phyloP scores from a whole-genome alignment of 371 early-diverging fungal species.

The Blakeslea trispora region DNA sequence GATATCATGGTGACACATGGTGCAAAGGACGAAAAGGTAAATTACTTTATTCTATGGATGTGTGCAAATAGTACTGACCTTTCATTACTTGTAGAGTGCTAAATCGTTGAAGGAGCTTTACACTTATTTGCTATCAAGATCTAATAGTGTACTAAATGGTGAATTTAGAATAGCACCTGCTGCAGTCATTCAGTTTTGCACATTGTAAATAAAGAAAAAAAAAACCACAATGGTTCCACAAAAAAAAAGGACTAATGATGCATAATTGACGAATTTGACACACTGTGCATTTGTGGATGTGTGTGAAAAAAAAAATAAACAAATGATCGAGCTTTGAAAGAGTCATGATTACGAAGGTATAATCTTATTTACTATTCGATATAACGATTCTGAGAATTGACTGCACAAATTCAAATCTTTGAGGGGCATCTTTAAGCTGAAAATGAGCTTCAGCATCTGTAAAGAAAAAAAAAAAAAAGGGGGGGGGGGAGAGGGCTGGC shows the following conservation, averaged over 20 bases:
- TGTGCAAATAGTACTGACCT: too few relatives aligned
- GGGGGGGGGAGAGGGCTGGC: too few relatives aligned
- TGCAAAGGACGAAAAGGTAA: slow-evolving; percentile 37
- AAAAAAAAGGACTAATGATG: too few relatives aligned
- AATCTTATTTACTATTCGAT: background rate
- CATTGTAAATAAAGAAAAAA: background rate
- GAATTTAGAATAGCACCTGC: slow-evolving; percentile 38
- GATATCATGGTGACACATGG: slow-evolving; percentile 27
- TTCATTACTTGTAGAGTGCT: too few relatives aligned
- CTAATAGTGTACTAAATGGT: slow-evolving; percentile 32
- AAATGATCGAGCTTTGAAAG: background rate
- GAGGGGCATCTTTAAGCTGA: too few relatives aligned
- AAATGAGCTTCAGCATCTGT: too few relatives aligned
- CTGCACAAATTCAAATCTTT: too few relatives aligned
- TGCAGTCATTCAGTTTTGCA: slow-evolving; percentile 18
- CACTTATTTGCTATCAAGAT: slow-evolving; percentile 25
- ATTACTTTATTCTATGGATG: background rate
- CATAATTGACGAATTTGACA: background rate
- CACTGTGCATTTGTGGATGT: background rate
- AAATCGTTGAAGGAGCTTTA: slow-evolving; percentile 28
- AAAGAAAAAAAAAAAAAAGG: too few relatives aligned
- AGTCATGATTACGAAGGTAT: background rate
- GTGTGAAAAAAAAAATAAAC: background rate
- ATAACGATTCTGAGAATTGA: too few relatives aligned
- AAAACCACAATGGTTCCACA: background rate